Percentiles rank a stretch among this genome's conserved stretches.
Evolutionary conservation across 371 early-diverging fungal species (phyloP).

Genomic region (Syncephalastrum contaminatum): DNA sequence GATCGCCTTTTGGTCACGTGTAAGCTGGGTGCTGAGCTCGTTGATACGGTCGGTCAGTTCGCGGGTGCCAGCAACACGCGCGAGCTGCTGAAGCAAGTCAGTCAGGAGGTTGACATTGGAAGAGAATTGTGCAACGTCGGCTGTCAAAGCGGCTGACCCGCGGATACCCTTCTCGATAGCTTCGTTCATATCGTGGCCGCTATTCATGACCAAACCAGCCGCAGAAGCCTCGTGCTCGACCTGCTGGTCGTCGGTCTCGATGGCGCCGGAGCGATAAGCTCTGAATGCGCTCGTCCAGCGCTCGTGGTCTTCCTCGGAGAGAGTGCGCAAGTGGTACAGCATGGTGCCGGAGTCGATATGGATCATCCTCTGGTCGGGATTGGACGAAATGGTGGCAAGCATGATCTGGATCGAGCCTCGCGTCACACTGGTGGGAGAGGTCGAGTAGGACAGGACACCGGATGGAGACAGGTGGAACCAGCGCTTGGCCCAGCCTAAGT

Average conservation of each 20-base stretch:
- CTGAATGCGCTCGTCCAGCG: slow-evolving; percentile 59
- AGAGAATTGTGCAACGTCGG: slow-evolving; percentile 5
- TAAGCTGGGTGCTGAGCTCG: slow-evolving; percentile 7
- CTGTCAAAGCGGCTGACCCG: slow-evolving; percentile 8
- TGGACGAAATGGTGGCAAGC: slow-evolving; percentile 63
- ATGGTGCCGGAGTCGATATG: slow-evolving; percentile 83
- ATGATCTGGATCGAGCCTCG: slow-evolving; percentile 75
- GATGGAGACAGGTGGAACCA: slow-evolving; percentile 66
- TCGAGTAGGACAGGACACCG: slow-evolving; percentile 64
- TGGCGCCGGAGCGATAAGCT: slow-evolving; percentile 12
- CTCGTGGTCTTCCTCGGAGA: slow-evolving; percentile 65
- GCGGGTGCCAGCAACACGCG: slow-evolving; percentile 6
- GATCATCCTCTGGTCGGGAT: slow-evolving; percentile 65
- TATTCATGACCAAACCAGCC: slow-evolving; percentile 3
- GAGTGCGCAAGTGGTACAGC: slow-evolving; percentile 76
- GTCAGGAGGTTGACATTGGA: slow-evolving; percentile 12
- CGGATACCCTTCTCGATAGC: slow-evolving; percentile 10
- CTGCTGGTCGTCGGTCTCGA: slow-evolving; percentile 5
- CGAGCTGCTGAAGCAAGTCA: slow-evolving; percentile 11
- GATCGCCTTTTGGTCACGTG: slow-evolving; percentile 9
- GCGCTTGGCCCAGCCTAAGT: slow-evolving; percentile 72
- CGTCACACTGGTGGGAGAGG: slow-evolving; percentile 57
- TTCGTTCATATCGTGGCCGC: slow-evolving; percentile 4
- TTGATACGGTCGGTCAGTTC: slow-evolving; percentile 7
- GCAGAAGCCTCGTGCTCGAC: slow-evolving; percentile 1